A percentile compares a stretch with the other conserved stretches of the same genome.
Conservation (phyloP, 176 grass and related monocot species). For the Musa beccarii region DNA sequence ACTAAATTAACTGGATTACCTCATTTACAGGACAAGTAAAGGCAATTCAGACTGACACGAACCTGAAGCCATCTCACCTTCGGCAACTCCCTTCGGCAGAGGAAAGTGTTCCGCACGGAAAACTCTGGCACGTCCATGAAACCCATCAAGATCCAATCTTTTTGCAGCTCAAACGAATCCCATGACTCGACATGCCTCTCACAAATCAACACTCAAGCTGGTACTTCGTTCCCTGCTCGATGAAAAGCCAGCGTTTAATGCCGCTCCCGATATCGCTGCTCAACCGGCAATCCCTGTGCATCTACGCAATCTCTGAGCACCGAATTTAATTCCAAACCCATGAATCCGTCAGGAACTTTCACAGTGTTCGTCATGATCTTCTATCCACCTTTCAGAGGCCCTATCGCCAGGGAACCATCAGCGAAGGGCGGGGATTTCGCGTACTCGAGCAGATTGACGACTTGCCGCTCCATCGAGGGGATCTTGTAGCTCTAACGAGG, state of each 20-base stretch:
- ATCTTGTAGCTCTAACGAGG: constrained; percentile 70
- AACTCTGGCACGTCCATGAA: not conserved
- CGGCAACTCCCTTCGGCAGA: not conserved
- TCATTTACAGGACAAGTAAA: constrained; percentile 14
- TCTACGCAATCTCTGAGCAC: constrained; percentile 50
- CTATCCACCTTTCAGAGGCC: constrained; percentile 55
- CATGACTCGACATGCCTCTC: not conserved
- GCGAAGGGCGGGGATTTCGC: constrained; percentile 19
- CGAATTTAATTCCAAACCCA: constrained; percentile 77
- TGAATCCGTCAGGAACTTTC: constrained; percentile 74
- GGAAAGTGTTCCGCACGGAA: not conserved
- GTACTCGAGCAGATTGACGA: not conserved
- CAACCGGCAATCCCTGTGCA: constrained; percentile 64
- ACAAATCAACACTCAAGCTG: not conserved
- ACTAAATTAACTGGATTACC: not conserved
- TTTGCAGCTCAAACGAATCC: not conserved
- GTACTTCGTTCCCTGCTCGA: not conserved
- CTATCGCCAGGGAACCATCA: constrained; percentile 34
- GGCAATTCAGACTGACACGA: not conserved
- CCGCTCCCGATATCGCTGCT: constrained; percentile 45
- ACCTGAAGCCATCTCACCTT: not conserved
- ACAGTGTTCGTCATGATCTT: constrained; percentile 63
- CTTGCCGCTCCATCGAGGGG: constrained; percentile 4
- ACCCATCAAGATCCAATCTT: constrained; percentile 10
- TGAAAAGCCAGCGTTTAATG: constrained; percentile 21